phyloP scores from a whole-genome alignment of 2,329 filamentous ascomycete species.

The Ophiostoma himal-ulmi region DNA sequence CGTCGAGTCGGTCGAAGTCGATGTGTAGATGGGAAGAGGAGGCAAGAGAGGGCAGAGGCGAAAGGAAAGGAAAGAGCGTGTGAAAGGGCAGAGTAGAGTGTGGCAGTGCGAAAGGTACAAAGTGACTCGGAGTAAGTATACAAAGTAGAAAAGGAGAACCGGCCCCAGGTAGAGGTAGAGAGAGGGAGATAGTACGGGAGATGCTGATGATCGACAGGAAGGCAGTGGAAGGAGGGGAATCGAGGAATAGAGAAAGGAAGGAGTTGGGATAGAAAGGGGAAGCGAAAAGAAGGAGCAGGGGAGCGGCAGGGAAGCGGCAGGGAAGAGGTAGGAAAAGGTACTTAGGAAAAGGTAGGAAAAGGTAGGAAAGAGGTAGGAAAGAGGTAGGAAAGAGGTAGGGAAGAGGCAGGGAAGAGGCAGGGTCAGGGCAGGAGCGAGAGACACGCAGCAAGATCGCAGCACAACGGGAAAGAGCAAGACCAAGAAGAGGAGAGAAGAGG shows the following conservation, averaged over 20 bases:
- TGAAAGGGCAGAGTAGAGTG: background rate
- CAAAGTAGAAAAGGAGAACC: background rate
- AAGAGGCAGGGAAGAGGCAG: background rate
- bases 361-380: no score
- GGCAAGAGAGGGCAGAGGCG: background rate
- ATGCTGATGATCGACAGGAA: slow-evolving; percentile 6
- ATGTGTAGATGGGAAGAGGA: background rate
- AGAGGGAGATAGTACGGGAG: background rate
- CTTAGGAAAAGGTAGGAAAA: no score
- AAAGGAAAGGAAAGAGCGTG: background rate
- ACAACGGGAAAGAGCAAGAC: background rate
- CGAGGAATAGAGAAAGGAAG: background rate
- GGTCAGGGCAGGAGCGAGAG: slow-evolving; percentile 1
- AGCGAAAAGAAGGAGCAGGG: background rate
- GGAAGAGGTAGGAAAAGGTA: no score
- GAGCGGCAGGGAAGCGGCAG: no score
- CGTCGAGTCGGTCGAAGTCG: slow-evolving; percentile 13
- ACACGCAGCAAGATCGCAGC: background rate
- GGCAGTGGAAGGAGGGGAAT: background rate
- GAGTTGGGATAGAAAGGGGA: background rate
- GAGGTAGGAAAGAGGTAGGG: no score
- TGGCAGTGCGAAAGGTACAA: background rate
- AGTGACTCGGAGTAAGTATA: background rate
- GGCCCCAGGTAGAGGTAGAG: background rate
- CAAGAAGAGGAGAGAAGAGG: slow-evolving; percentile 25